Conservation (phyloP, 768 basidiomycete species). For the Mycena epipterygia region DNA sequence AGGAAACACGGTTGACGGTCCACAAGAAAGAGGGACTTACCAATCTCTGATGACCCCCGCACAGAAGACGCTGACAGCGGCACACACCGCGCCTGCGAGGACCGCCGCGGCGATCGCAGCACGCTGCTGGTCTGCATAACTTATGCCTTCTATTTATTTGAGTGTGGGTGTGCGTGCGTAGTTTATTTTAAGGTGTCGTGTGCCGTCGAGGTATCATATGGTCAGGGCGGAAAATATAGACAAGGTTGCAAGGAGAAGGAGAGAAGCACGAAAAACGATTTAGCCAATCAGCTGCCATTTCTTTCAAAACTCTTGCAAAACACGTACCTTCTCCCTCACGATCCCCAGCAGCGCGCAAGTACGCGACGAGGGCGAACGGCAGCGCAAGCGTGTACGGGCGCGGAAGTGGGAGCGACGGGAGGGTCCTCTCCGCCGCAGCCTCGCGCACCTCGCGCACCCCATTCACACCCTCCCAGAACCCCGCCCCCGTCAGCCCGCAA, state of each 20-base stretch:
- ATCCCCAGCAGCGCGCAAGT: slow-evolving; percentile 81
- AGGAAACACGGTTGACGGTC: too few species aligned
- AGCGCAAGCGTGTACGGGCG: slow-evolving; percentile 84
- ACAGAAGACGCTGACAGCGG: slow-evolving; percentile 34
- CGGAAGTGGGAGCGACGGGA: slow-evolving; percentile 53
- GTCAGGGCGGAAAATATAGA: too few species aligned
- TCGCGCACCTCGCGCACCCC: slow-evolving; percentile 50
- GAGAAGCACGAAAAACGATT: neutral
- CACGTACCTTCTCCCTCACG: slow-evolving; percentile 29
- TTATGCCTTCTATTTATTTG: slow-evolving; percentile 25
- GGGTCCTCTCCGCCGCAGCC: slow-evolving; percentile 10
- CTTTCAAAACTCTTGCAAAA: neutral
- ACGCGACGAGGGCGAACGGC: slow-evolving; percentile 85
- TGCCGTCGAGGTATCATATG: too few species aligned
- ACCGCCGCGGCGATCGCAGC: slow-evolving; percentile 34
- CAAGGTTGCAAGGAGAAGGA: neutral
- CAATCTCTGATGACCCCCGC: slow-evolving; percentile 34
- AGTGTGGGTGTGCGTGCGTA: too few species aligned
- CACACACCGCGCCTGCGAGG: slow-evolving; percentile 32
- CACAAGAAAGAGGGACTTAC: neutral
- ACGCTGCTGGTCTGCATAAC: slow-evolving; percentile 35
- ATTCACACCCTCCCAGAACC: slow-evolving; percentile 57
- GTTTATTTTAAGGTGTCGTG: neutral
- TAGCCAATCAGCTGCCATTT: neutral
- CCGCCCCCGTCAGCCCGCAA: slow-evolving; percentile 68